Evolutionary conservation across 441 rosid species (phyloP).

Genomic region (Rhodomyrtus psidioides): DNA sequence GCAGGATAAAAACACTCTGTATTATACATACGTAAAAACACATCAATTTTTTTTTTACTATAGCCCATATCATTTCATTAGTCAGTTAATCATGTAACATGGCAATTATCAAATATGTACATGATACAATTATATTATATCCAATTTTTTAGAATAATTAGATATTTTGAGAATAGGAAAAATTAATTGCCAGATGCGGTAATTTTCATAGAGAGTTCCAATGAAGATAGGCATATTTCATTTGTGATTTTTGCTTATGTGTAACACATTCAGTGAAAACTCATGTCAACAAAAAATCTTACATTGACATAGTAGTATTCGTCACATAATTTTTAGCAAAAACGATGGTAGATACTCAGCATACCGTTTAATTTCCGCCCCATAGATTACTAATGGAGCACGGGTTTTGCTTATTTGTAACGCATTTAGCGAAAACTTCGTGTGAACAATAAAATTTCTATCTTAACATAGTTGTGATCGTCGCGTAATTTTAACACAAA

Average conservation of each 20-base stretch:
- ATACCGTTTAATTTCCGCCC: background rate
- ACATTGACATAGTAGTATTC: background rate
- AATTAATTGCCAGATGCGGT: background rate
- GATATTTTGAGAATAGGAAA: background rate
- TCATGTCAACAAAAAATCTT: background rate
- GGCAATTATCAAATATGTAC: background rate
- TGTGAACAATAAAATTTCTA: background rate
- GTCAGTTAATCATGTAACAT: background rate
- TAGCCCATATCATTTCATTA: background rate
- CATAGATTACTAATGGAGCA: background rate
- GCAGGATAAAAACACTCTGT: background rate
- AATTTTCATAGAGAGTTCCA: background rate
- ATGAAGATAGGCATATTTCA: background rate
- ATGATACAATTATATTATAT: background rate
- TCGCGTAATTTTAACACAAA: background rate
- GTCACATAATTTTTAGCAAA: background rate
- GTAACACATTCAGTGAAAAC: background rate
- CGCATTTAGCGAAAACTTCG: background rate
- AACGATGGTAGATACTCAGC: background rate
- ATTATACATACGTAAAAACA: background rate
- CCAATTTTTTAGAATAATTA: background rate
- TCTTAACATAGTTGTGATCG: background rate
- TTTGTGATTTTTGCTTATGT: background rate
- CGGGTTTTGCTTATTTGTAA: background rate
- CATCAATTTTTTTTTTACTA: background rate